These are phyloP conservation scores for Cylindrodendrum hubeiense DNA, from an alignment of 2,329 filamentous ascomycete species.

Conservation along the genomic window DNA sequence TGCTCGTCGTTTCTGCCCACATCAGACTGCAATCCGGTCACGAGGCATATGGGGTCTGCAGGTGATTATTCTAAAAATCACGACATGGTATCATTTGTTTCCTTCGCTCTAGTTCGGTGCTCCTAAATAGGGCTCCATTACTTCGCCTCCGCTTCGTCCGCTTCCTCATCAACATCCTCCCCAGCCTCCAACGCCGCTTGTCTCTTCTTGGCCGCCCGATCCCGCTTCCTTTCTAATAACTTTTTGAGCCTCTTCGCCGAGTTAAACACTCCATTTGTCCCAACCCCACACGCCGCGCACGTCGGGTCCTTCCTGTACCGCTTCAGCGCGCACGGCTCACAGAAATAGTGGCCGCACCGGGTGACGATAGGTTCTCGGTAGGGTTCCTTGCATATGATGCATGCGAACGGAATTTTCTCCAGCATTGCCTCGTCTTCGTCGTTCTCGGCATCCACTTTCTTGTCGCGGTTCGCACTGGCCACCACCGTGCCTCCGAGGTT, in stretches of 20 bases:
- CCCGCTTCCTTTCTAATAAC: conserved; percentile 79
- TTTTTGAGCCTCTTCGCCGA: conserved; percentile 85
- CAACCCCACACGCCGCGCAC: conserved; percentile 86
- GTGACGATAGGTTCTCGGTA: conserved; percentile 88
- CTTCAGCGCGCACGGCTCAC: conserved; percentile 87
- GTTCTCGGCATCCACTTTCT: conserved; percentile 54
- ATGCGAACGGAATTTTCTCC: conserved; percentile 89
- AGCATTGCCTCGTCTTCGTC: conserved; percentile 77
- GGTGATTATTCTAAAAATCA: not conserved
- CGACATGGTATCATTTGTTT: conserved; percentile 8
- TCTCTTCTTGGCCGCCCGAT: conserved; percentile 69
- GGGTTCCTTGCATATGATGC: conserved; percentile 83
- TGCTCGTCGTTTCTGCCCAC: not conserved
- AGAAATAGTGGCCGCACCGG: conserved; percentile 96
- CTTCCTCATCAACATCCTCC: conserved; percentile 59
- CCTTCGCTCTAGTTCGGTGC: not conserved
- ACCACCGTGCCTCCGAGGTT: conserved; percentile 71
- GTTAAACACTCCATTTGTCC: conserved; percentile 92
- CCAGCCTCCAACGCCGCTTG: conserved; percentile 65
- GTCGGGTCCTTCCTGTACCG: conserved; percentile 88
- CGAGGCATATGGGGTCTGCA: not conserved
- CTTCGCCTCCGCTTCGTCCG: conserved; percentile 8
- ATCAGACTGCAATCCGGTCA: not conserved
- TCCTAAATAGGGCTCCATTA: not conserved
- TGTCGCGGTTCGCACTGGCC: conserved; percentile 67